These are phyloP conservation scores for Cystofilobasidium macerans DNA, from an alignment of 768 basidiomycete species.

Conservation along the genomic window DNA sequence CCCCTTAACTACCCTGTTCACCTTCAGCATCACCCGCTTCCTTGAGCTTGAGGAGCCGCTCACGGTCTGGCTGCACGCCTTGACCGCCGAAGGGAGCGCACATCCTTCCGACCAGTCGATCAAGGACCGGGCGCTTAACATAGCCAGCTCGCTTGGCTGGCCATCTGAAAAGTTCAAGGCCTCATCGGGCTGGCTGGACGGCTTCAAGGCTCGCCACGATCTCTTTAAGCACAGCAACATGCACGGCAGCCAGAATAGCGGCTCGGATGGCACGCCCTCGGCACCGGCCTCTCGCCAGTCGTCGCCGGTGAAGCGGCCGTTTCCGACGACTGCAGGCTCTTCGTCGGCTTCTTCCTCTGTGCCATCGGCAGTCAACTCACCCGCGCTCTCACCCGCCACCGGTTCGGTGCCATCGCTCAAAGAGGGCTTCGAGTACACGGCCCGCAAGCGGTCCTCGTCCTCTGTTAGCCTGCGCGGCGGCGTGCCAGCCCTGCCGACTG, in stretches of 20 bases:
- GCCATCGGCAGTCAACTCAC: neutral
- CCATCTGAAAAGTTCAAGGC: constrained; percentile 72
- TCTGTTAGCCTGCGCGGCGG: constrained; percentile 8
- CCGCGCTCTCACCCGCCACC: neutral
- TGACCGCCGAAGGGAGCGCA: constrained; percentile 24
- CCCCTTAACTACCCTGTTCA: neutral
- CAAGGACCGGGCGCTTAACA: constrained; percentile 56
- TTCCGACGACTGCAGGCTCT: neutral
- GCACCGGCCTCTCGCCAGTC: neutral
- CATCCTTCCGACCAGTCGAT: constrained; percentile 57
- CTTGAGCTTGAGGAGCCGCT: constrained; percentile 53
- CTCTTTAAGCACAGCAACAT: constrained; percentile 49
- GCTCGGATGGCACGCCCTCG: neutral
- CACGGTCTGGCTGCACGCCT: constrained; percentile 24
- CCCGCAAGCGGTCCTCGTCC: constrained; percentile 9
- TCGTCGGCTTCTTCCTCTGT: neutral
- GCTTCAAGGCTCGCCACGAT: constrained; percentile 72
- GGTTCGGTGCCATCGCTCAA: neutral
- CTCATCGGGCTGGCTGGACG: constrained; percentile 84
- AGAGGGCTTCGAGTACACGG: constrained; percentile 7
- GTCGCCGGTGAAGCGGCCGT: neutral
- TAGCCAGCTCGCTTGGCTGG: constrained; percentile 50
- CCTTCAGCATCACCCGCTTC: constrained; percentile 39
- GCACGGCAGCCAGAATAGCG: neutral
- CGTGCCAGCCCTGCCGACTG: constrained; percentile 1